Evolutionary conservation across 169 alveolate species (phyloP).

Genomic region (Babesia ovis): DNA sequence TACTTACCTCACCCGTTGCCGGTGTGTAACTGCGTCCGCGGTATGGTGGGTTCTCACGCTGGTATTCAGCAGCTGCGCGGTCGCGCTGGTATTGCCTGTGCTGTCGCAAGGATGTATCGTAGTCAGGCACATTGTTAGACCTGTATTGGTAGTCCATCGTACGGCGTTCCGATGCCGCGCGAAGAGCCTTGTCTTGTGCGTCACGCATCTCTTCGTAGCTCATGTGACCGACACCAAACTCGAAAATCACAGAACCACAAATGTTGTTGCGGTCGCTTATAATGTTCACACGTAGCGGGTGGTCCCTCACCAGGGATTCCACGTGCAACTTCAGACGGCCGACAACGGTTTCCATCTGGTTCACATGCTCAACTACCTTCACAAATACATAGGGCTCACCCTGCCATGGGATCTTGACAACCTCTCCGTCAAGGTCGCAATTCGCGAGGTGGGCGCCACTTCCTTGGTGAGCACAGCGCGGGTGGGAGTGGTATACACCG

Average conservation of each 20-base stretch:
- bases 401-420: constrained; percentile 71
- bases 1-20: constrained; percentile 38
- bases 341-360: constrained; percentile 64
- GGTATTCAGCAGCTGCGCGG: constrained; percentile 17
- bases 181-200: constrained; percentile 61
- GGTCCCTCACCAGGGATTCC: constrained; percentile 68
- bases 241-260: constrained; percentile 70
- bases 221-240: constrained; percentile 66
- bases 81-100: constrained; percentile 22
- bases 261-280: constrained; percentile 73
- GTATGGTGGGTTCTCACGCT: background rate
- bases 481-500: constrained; percentile 60
- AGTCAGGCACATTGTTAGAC: constrained; percentile 55
- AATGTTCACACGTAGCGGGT: constrained; percentile 72
- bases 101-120: constrained; percentile 59
- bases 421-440: constrained; percentile 74
- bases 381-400: constrained; percentile 71
- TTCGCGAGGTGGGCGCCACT: constrained; percentile 49
- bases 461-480: constrained; percentile 61
- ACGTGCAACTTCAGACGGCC: constrained; percentile 76
- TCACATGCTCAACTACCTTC: constrained; percentile 72
- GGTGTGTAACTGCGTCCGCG: constrained; percentile 2
- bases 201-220: constrained; percentile 52
- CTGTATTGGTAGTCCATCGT: constrained; percentile 48
- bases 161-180: constrained; percentile 27